Percentiles rank a stretch among this genome's conserved stretches.
phyloP scores from a whole-genome alignment of 140 eudicot genomes.

The Bidens hawaiensis region DNA sequence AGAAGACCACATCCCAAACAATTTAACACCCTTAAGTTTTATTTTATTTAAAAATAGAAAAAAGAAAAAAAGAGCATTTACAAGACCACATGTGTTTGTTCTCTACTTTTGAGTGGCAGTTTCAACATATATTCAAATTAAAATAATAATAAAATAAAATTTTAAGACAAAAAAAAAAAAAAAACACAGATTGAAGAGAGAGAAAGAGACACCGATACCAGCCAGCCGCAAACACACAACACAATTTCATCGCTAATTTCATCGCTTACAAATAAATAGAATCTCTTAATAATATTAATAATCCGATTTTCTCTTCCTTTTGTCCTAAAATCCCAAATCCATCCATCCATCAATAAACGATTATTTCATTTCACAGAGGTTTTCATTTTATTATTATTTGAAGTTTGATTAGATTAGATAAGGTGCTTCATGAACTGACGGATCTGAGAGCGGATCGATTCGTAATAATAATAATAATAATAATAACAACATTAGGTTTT shows the following conservation, averaged over 20 bases:
- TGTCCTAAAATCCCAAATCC: conserved; percentile 2
- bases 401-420: conserved; percentile 12
- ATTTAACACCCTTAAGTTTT: too few relatives aligned
- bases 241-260: conserved; percentile 21
- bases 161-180: not conserved
- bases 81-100: conserved; percentile 39
- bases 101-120: conserved; percentile 24
- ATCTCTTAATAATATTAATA: conserved; percentile 12
- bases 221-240: conserved; percentile 23
- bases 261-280: too few relatives aligned
- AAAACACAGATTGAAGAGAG: not conserved
- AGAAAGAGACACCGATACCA: conserved; percentile 29
- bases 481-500: too few relatives aligned
- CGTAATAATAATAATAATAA: not conserved
- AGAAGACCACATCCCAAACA: too few relatives aligned
- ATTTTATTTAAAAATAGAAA: too few relatives aligned
- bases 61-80: conserved; percentile 7
- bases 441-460: conserved; percentile 35
- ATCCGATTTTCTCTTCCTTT: conserved; percentile 1
- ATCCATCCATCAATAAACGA: not conserved
- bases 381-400: not conserved
- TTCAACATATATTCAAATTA: conserved; percentile 1
- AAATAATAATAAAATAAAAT: not conserved
- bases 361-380: not conserved
- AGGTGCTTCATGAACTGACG: conserved; percentile 12